A percentile compares a stretch with the other conserved stretches of the same genome.
These are phyloP conservation scores for Tricholoma matsutake DNA, from an alignment of 768 basidiomycete species.

Conservation along the genomic window DNA sequence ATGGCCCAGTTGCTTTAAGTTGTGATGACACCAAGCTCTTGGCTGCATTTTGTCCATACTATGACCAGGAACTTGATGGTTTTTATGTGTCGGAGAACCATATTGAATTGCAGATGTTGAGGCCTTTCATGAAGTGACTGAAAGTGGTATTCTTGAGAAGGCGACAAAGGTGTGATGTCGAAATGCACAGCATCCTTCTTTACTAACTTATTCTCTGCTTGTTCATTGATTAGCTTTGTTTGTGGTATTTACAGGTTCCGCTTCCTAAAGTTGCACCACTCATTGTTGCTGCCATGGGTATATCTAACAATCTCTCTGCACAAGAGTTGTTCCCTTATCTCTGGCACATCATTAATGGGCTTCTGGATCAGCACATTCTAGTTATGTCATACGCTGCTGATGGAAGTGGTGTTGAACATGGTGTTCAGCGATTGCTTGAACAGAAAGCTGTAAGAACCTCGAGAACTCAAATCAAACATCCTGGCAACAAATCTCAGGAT, in stretches of 20 bases:
- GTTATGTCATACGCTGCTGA: background rate
- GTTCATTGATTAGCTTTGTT: conserved; percentile 25
- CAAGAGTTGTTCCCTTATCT: conserved; percentile 14
- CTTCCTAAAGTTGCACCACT: conserved; percentile 35
- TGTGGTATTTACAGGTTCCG: conserved; percentile 32
- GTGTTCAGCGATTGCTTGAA: background rate
- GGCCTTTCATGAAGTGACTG: conserved; percentile 8
- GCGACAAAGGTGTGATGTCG: conserved; percentile 21
- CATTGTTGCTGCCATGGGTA: no score
- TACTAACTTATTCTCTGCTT: no score
- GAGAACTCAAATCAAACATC: background rate
- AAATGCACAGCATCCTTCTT: no score
- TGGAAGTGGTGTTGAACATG: background rate
- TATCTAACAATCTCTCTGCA: conserved; percentile 18
- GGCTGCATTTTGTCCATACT: background rate
- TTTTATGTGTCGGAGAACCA: conserved; percentile 16
- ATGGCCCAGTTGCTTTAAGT: background rate
- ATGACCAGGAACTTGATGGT: background rate
- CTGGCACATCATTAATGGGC: conserved; percentile 20
- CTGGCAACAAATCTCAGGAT: no score
- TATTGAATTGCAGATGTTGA: conserved; percentile 19
- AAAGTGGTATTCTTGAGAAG: conserved; percentile 6
- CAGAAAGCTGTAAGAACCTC: background rate
- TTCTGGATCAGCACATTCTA: background rate
- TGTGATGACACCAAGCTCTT: conserved; percentile 1